phyloP scores from a whole-genome alignment of 202 grass and related monocot species.

The Eragrostis tef region DNA sequence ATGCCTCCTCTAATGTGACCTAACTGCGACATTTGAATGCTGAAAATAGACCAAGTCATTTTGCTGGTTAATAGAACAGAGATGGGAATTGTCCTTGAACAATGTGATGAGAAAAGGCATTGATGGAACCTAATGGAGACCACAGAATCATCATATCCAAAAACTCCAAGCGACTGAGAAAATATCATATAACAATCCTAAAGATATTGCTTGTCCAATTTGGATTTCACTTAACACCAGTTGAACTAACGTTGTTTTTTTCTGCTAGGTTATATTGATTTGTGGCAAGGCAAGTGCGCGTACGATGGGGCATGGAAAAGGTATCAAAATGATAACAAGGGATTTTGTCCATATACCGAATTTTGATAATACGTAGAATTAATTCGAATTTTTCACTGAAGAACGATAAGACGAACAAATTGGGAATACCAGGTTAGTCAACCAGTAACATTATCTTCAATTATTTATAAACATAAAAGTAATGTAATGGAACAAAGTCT shows the following conservation, averaged over 20 bases:
- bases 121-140: neutral
- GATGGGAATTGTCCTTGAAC: too few species aligned
- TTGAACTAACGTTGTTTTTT: neutral
- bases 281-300: too few species aligned
- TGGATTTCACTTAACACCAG: neutral
- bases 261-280: too few species aligned
- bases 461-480: neutral
- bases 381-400: neutral
- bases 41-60: too few species aligned
- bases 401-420: neutral
- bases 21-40: too few species aligned
- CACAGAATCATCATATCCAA: neutral
- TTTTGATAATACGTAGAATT: neutral
- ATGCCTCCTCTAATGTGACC: too few species aligned
- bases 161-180: neutral
- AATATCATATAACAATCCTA: neutral
- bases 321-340: neutral
- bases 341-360: neutral
- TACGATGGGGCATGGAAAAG: neutral
- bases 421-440: neutral
- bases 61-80: too few species aligned
- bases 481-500: too few species aligned
- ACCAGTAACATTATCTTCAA: neutral
- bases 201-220: neutral
- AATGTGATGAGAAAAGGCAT: too few species aligned